Evolutionary conservation across 306 rosid genomes (phyloP).

Genomic region (Cucumis hystrix): DNA sequence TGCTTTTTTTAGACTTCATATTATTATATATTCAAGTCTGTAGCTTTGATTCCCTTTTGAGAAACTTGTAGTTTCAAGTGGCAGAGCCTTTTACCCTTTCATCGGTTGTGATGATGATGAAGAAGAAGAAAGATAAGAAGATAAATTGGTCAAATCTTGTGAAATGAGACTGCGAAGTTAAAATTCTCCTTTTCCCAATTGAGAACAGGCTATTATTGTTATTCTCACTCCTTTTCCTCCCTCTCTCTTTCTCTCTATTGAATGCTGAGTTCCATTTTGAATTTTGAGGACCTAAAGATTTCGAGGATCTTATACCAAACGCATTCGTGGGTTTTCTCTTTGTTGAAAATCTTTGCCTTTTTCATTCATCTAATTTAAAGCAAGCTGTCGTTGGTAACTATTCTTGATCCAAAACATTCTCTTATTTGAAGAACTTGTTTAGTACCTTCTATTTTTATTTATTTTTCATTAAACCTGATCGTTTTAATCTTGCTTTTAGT

Average conservation of each 20-base stretch:
- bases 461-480: too few relatives aligned
- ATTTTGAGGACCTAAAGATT: background rate
- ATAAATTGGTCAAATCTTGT: background rate
- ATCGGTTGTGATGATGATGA: background rate
- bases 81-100: slow-evolving; percentile 1
- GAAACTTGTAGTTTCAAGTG: slow-evolving; percentile 2
- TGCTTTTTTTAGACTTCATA: background rate
- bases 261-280: background rate
- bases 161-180: slow-evolving; percentile 5
- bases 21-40: background rate
- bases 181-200: slow-evolving; percentile 8
- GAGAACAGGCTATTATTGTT: background rate
- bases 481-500: background rate
- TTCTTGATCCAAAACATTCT: too few relatives aligned
- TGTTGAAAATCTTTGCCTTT: too few relatives aligned
- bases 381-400: too few relatives aligned
- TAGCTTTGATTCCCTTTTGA: slow-evolving; percentile 2
- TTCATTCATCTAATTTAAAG: too few relatives aligned
- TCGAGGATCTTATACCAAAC: too few relatives aligned
- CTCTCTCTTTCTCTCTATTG: background rate
- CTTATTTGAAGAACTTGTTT: too few relatives aligned
- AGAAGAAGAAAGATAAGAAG: background rate
- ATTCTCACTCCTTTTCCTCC: background rate
- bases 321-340: too few relatives aligned
- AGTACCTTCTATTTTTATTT: background rate